Percentiles rank a stretch among this genome's conserved stretches.
Conservation (phyloP, 108 stramenopile genomes). For the Nannochloropsis gaditana region DNA sequence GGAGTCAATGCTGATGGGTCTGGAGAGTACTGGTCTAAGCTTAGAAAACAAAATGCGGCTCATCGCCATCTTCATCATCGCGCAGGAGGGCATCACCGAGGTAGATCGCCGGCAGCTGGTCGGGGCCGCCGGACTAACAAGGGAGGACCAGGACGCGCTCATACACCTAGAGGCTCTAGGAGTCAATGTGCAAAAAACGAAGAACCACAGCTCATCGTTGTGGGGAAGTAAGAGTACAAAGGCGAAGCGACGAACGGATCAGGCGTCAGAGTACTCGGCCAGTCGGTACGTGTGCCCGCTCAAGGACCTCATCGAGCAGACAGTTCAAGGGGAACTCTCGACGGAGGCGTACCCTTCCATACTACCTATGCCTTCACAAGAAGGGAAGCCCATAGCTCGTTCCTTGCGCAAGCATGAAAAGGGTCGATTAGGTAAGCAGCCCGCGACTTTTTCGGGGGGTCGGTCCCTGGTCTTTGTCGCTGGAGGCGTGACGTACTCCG, state of each 20-base stretch:
- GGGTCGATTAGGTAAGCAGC: constrained; percentile 28
- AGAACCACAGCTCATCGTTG: constrained; percentile 17
- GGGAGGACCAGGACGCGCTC: not conserved
- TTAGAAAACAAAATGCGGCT: constrained; percentile 64
- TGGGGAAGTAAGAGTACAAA: constrained; percentile 28
- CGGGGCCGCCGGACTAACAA: constrained; percentile 17
- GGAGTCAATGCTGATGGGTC: constrained; percentile 11
- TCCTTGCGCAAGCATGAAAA: constrained; percentile 57
- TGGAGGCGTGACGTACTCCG: constrained; percentile 76
- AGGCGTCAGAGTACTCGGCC: constrained; percentile 65
- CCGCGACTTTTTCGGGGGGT: constrained; percentile 53
- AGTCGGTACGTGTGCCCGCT: constrained; percentile 72
- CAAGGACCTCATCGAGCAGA: constrained; percentile 63
- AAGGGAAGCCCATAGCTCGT: constrained; percentile 41
- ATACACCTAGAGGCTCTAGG: not conserved
- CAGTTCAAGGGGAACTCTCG: constrained; percentile 61
- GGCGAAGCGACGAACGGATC: constrained; percentile 46
- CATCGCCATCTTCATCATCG: constrained; percentile 69
- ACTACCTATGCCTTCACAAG: constrained; percentile 67
- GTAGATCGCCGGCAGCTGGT: constrained; percentile 31
- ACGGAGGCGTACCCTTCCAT: constrained; percentile 79
- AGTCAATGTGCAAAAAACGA: not conserved
- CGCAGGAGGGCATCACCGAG: constrained; percentile 62
- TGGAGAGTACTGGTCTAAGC: not conserved
- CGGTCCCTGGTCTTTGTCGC: constrained; percentile 76